These are phyloP conservation scores for Neurospora sp. DNA, from an alignment of 495 filamentous ascomycete genomes.

Conservation along the genomic window DNA sequence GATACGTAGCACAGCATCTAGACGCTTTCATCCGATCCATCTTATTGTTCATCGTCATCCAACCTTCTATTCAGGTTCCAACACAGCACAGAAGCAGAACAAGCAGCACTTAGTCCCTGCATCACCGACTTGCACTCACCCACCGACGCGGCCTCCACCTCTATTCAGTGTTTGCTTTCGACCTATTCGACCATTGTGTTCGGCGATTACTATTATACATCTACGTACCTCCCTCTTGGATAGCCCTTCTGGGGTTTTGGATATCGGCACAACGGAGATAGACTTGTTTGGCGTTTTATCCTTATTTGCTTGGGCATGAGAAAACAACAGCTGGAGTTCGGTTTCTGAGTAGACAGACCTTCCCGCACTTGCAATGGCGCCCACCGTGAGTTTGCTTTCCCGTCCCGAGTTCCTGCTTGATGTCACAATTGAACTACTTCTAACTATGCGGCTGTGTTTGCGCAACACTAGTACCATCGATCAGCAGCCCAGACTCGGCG, in stretches of 20 bases:
- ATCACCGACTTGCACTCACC: neutral
- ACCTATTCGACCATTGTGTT: neutral
- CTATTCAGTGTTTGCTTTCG: neutral
- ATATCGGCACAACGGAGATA: neutral
- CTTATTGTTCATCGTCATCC: neutral
- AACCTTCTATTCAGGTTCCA: neutral
- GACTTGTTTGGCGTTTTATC: neutral
- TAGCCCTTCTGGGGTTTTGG: neutral
- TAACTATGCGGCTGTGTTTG: neutral
- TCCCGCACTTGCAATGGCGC: constrained; percentile 15
- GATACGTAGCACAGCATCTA: neutral
- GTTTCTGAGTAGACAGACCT: neutral
- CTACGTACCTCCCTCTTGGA: neutral
- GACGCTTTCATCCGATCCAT: neutral
- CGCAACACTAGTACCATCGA: constrained; percentile 27
- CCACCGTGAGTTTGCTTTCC: constrained; percentile 16
- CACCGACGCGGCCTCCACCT: neutral
- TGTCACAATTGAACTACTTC: neutral
- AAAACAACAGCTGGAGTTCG: neutral
- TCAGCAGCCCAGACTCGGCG: constrained; percentile 58
- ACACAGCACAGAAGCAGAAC: neutral
- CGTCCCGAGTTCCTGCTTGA: neutral
- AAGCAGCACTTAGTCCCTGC: neutral
- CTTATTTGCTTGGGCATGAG: neutral
- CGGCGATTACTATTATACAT: neutral